Percentiles rank a stretch among this genome's conserved stretches.
phyloP scores from a whole-genome alignment of 371 early-diverging fungal genomes.

The Phascolomyces articulosus region DNA sequence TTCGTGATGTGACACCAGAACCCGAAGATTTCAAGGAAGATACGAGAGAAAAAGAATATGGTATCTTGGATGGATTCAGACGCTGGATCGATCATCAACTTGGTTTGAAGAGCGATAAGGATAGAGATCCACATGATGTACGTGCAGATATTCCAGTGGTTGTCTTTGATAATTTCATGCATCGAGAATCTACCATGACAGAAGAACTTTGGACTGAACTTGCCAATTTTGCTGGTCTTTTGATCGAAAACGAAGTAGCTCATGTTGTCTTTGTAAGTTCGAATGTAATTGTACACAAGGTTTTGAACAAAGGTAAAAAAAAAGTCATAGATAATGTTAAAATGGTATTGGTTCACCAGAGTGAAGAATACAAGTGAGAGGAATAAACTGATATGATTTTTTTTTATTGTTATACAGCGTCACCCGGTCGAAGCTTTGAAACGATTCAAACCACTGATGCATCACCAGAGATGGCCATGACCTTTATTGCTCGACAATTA shows the following conservation, averaged over 20 bases:
- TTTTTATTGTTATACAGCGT: slow-evolving; percentile 37
- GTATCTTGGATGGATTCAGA: slow-evolving; percentile 10
- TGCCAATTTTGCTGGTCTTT: slow-evolving; percentile 76
- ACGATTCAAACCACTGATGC: slow-evolving; percentile 74
- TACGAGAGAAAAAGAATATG: slow-evolving; percentile 12
- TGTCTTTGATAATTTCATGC: slow-evolving; percentile 86
- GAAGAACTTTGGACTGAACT: slow-evolving; percentile 70
- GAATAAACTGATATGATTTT: no score
- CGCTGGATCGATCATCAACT: background rate
- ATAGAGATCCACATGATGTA: slow-evolving; percentile 20
- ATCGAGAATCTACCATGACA: slow-evolving; percentile 64
- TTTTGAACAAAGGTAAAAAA: slow-evolving; percentile 57
- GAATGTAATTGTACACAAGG: slow-evolving; percentile 74
- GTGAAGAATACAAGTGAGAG: no score
- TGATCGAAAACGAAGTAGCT: slow-evolving; percentile 80
- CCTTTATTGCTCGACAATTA: slow-evolving; percentile 64
- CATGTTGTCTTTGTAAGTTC: slow-evolving; percentile 91
- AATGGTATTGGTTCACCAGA: no score
- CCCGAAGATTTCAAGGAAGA: slow-evolving; percentile 12
- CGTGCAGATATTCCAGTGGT: slow-evolving; percentile 78
- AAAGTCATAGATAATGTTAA: no score
- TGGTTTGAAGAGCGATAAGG: slow-evolving; percentile 5
- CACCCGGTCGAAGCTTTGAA: slow-evolving; percentile 80
- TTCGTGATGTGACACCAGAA: slow-evolving; percentile 44
- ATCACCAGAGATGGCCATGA: slow-evolving; percentile 62